Evolutionary conservation across 176 grass and related monocot species (phyloP), one percentile per base, ranked within the genome.

Genomic region (Rhynchospora breviuscula): DNA sequence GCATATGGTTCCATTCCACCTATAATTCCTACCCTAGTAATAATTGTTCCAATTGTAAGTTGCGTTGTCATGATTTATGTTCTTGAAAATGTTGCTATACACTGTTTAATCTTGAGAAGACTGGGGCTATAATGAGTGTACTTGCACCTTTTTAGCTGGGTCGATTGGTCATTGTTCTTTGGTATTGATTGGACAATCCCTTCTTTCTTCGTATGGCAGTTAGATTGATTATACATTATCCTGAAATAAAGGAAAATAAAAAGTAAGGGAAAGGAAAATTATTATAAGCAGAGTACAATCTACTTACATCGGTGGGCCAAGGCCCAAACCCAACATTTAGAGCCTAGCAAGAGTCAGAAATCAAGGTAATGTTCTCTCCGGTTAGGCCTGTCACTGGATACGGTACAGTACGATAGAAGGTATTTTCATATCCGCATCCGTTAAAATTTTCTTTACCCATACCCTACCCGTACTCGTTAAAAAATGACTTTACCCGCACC

Each of bases 151-250:
- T 82, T 82, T 49, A 48, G 46, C 19, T 23, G 80, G 58, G 80
- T 31, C 21, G 60, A 64, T 82, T 67, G 22, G 61, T 67, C 45
- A 29, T 56, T 77, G 72, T n/a, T n/a, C n/a, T n/a, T n/a, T n/a
- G n/a, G 72, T 25, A 10, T 53, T 66, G 61, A 82, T 82, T 31
- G 21, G 46, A 66, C 78, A 49, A 58, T 82, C 10, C 61, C 40
- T 29, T 76, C 45, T 76, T 75, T 74, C 13, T 75, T 44, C 10
- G 18, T 76, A 52, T 75, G 10, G 15, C n/a, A n/a, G n/a, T n/a
- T 76, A 25, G 70, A 76, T 54, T 51, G 62, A 67, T 82, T 26
- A 25, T 82, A 46, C 59, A 65, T 77, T 53, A 51, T 49, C 59
- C 61, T 82, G 21, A 7, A 26, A 67, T 67, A 21, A 23, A 57